Conservation (phyloP, 768 basidiomycete genomes). For the Phylloporus scabripes region DNA sequence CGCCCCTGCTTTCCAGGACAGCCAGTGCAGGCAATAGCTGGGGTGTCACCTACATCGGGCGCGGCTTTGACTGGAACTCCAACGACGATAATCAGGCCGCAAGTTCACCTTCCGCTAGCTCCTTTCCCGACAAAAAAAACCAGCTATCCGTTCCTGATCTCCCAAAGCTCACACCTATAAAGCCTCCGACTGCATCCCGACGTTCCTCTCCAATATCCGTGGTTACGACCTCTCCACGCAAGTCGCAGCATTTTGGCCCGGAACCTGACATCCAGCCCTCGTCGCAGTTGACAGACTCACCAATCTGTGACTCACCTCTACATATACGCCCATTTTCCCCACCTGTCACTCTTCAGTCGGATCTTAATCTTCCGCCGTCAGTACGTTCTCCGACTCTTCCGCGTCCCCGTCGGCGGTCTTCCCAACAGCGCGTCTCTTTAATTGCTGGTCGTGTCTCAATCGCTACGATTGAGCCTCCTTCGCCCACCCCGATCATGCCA, state of each 20-base stretch:
- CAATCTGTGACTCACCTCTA: constrained; percentile 26
- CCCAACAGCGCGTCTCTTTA: constrained; percentile 79
- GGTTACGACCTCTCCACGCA: constrained; percentile 20
- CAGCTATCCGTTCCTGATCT: constrained; percentile 13
- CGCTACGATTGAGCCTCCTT: constrained; percentile 68
- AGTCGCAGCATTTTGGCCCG: constrained; percentile 18
- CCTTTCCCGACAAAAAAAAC: constrained; percentile 7
- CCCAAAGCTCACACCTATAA: constrained; percentile 5
- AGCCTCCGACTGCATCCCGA: constrained; percentile 5
- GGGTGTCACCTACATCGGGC: constrained; percentile 81
- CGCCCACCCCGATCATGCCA: constrained; percentile 54
- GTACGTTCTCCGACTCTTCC: constrained; percentile 52
- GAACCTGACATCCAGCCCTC: constrained; percentile 27
- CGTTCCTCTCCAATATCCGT: constrained; percentile 14
- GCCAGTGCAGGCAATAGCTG: constrained; percentile 73
- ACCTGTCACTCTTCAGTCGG: constrained; percentile 18
- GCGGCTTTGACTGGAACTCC: constrained; percentile 72
- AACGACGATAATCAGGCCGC: constrained; percentile 29
- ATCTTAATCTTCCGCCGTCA: constrained; percentile 27
- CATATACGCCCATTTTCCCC: constrained; percentile 34
- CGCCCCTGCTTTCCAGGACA: constrained; percentile 50
- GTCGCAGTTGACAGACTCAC: constrained; percentile 29
- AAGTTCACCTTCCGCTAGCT: constrained; percentile 2
- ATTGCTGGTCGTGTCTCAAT: constrained; percentile 79
- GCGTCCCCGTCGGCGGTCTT: constrained; percentile 69